phyloP scores from a whole-genome alignment of 2,329 filamentous ascomycete species.

The Talaromyces funiculosus region DNA sequence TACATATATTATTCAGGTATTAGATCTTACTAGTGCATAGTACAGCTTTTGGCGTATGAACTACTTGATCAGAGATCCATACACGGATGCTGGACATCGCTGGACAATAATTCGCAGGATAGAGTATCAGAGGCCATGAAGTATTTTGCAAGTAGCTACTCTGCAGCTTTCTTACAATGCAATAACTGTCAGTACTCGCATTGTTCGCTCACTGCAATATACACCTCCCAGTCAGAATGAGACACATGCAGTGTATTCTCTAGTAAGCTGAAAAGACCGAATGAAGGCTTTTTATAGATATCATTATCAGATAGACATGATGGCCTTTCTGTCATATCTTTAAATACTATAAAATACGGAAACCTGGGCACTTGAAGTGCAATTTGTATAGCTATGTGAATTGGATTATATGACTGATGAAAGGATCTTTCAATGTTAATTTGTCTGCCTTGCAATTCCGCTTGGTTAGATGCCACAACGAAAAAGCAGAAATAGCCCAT shows the following conservation, averaged over 20 bases:
- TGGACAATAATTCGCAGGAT: background rate
- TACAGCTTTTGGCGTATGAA: background rate
- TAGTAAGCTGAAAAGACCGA: too few relatives aligned
- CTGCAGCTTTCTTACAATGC: background rate
- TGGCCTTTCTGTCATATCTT: too few relatives aligned
- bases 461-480: background rate
- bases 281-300: too few relatives aligned
- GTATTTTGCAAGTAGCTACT: too few relatives aligned
- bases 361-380: too few relatives aligned
- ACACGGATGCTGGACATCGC: background rate
- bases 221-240: background rate
- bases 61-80: background rate
- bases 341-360: too few relatives aligned
- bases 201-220: background rate
- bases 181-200: background rate
- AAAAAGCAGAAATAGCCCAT: background rate
- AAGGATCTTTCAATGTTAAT: background rate
- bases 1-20: background rate
- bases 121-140: background rate
- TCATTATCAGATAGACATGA: too few relatives aligned
- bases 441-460: background rate
- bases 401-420: too few relatives aligned
- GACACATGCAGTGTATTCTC: background rate
- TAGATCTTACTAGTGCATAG: background rate
- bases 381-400: too few relatives aligned